These are phyloP conservation scores for Penicillium sp. DNA, from an alignment of 2,329 filamentous ascomycete species.

Conservation along the genomic window DNA sequence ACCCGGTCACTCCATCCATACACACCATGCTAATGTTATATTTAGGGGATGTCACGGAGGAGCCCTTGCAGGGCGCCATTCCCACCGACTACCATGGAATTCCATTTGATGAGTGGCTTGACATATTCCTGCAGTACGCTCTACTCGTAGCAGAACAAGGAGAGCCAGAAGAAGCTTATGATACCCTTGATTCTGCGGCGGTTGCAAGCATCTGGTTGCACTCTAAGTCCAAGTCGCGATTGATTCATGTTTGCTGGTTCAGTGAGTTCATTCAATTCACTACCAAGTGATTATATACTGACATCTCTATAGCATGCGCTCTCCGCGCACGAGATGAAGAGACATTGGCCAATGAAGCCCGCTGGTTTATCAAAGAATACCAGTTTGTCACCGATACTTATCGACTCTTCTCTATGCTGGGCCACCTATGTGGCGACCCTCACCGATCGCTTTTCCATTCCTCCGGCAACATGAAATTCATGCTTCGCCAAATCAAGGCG, in stretches of 20 bases:
- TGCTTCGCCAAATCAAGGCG: slow-evolving; percentile 85
- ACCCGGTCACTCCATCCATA: background rate
- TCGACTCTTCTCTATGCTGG: slow-evolving; percentile 76
- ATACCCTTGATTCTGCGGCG: slow-evolving; percentile 71
- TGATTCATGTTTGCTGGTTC: slow-evolving; percentile 75
- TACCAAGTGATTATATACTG: background rate
- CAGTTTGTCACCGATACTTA: slow-evolving; percentile 79
- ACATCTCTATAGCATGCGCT: slow-evolving; percentile 63
- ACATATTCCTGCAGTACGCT: slow-evolving; percentile 85
- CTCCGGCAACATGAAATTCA: slow-evolving; percentile 82
- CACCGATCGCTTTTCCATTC: slow-evolving; percentile 64
- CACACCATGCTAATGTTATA: slow-evolving; percentile 12
- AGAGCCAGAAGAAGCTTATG: slow-evolving; percentile 70
- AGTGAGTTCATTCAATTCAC: slow-evolving; percentile 46
- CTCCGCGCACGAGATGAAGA: slow-evolving; percentile 75
- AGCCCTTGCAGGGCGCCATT: slow-evolving; percentile 32
- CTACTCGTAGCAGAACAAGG: slow-evolving; percentile 68
- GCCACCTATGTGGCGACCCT: slow-evolving; percentile 70
- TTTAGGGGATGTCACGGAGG: slow-evolving; percentile 24
- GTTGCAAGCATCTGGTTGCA: slow-evolving; percentile 81
- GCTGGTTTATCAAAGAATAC: slow-evolving; percentile 81
- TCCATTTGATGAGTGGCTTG: slow-evolving; percentile 78
- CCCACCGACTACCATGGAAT: slow-evolving; percentile 70
- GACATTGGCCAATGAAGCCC: slow-evolving; percentile 69
- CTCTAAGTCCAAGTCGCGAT: slow-evolving; percentile 62